Conservation (phyloP, 208 protist genomes). For the Herpetomonas samuelpessoai region DNA sequence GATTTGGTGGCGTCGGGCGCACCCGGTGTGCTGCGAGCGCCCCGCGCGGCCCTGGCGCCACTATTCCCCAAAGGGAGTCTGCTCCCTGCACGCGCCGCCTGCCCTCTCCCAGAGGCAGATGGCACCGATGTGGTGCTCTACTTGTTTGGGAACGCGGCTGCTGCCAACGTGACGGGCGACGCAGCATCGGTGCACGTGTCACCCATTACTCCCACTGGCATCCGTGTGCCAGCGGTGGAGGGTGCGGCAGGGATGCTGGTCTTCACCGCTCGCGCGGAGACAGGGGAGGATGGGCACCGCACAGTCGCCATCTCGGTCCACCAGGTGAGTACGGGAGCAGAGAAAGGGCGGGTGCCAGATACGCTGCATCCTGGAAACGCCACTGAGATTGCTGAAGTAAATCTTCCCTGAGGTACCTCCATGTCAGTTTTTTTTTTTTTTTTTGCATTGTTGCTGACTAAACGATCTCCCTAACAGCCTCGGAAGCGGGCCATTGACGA, state of each 20-base stretch:
- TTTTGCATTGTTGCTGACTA: no score
- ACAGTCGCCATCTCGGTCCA: not conserved
- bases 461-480: no score
- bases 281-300: not conserved
- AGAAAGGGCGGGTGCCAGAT: not conserved
- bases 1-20: slow-evolving; percentile 9
- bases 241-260: no score
- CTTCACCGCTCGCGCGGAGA: not conserved
- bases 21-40: slow-evolving; percentile 36
- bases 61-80: not conserved
- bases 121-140: slow-evolving; percentile 17
- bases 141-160: slow-evolving; percentile 18
- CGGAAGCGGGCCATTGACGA: no score
- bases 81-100: not conserved
- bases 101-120: no score
- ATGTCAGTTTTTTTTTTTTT: no score
- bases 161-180: not conserved
- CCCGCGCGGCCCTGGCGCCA: slow-evolving; percentile 11
- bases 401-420: not conserved
- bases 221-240: no score
- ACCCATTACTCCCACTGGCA: not conserved
- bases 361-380: not conserved
- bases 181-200: slow-evolving; percentile 15
- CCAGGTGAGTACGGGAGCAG: not conserved
- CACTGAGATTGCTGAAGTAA: not conserved